Percentiles rank a stretch among this genome's conserved stretches.
Evolutionary conservation across 441 rosid genomes (phyloP).

Genomic region (Mallotus japonicus): DNA sequence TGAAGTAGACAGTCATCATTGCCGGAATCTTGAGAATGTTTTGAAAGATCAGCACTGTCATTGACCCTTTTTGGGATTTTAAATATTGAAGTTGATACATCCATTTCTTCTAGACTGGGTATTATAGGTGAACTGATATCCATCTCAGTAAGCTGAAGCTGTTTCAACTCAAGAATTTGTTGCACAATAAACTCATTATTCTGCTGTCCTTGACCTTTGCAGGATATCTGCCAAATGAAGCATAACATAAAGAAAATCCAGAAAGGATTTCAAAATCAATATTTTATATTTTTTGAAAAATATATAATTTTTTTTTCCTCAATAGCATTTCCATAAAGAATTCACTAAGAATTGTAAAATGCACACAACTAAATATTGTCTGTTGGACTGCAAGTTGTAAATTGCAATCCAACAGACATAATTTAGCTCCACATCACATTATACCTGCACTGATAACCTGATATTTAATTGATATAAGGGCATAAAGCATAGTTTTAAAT

Average conservation of each 20-base stretch:
- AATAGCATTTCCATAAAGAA: not conserved
- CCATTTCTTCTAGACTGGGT: conserved; percentile 30
- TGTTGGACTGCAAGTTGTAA: too few species aligned
- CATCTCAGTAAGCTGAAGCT: conserved; percentile 50
- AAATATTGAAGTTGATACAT: conserved; percentile 24
- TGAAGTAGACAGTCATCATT: conserved; percentile 29
- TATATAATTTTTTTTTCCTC: not conserved
- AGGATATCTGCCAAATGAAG: conserved; percentile 33
- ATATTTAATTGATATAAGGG: not conserved
- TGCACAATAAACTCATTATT: conserved; percentile 48
- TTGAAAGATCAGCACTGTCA: conserved; percentile 26
- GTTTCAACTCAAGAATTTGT: conserved; percentile 71
- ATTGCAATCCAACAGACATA: conserved; percentile 5
- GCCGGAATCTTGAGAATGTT: conserved; percentile 29
- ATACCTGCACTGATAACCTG: not conserved
- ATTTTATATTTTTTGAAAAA: not conserved
- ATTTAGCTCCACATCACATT: not conserved
- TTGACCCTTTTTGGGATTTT: conserved; percentile 23
- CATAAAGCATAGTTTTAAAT: not conserved
- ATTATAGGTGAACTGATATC: conserved; percentile 22
- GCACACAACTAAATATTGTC: not conserved
- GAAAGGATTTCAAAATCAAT: not conserved
- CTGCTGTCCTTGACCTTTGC: conserved; percentile 36
- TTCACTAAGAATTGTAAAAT: not conserved
- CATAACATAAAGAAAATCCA: conserved; percentile 10